Base-by-base conservation (phyloP, 2,329 filamentous ascomycete species). In the Talaromyces sp. region DNA sequence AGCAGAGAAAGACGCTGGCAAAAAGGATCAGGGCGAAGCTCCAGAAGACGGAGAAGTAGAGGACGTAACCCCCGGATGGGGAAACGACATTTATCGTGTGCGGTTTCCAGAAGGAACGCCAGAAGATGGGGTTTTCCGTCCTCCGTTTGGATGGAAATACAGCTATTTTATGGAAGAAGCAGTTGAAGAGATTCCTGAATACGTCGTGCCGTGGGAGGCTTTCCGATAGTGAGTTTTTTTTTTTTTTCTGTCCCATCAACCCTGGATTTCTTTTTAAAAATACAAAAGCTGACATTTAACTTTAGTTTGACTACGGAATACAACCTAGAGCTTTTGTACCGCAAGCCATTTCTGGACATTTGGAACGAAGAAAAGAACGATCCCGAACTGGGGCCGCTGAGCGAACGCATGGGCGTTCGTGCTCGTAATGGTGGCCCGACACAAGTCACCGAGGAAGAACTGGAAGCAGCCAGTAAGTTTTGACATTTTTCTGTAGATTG, bases 111-210 rank as follows among this genome's bases (percentile, higher is more conserved):
- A 89, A 24, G 83, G 88, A 70, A 92, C 91, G 0, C 91, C 93
- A 4, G 82, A 86, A 21, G 91, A 97, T 72, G 95, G 95, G 58
- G 83, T 95, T 32, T 99, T 99, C 78, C 87, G 95, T 5, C 95
- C 95, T 5, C 91, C 95, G 0, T 98, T 92, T 72, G 95, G 93
- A 55, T 98, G 95, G 93, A 96, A 95, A 75, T 99, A 99, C 78
- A 96, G 87, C 71, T 99, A 96, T 80, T 96, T 92, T 75, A 86
- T 99, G 60, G 88, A 95, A 69, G 95, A 99, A 77, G 95, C 95
- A 0, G 95, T 99, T 21, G 93, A 98, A 73, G 90, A 93, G 71
- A 91, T 96, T 8, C 93, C 95, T 2, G 95, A 99, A 78, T 99
- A 96, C 72, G 93, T 99, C 1, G 95, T 99, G 1, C 95, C 95